Percentiles rank a stretch among this genome's conserved stretches.
Conservation (phyloP, 208 protist species). For the Trichomonas vaginalis region DNA sequence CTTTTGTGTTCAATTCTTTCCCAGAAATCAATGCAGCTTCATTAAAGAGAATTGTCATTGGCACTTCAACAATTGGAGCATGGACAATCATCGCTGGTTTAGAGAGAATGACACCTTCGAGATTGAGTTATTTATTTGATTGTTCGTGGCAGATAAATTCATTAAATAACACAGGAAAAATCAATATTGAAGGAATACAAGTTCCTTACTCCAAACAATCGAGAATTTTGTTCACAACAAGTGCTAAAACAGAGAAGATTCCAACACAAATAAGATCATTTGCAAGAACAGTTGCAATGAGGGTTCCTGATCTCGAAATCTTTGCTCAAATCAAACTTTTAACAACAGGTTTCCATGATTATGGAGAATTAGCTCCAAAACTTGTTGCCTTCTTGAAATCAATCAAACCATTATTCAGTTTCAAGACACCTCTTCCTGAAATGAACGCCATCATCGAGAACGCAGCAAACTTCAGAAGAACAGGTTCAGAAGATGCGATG, state of each 20-base stretch:
- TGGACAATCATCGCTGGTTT: not conserved
- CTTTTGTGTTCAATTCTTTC: not conserved
- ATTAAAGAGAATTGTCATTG: not conserved
- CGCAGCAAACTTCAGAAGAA: not conserved
- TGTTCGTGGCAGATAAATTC: not conserved
- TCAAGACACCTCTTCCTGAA: not conserved
- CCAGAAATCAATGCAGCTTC: not conserved
- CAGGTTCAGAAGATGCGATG: not conserved
- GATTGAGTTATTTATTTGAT: not conserved
- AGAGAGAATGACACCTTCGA: not conserved
- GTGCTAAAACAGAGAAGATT: not conserved
- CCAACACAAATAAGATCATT: not conserved
- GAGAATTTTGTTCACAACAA: not conserved
- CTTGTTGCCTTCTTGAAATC: not conserved
- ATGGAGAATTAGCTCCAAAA: not conserved
- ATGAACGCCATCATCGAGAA: not conserved
- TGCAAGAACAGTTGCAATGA: not conserved
- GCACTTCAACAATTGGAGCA: not conserved
- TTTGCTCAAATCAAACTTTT: not conserved
- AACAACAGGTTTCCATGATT: not conserved
- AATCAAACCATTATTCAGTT: not conserved
- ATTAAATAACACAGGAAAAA: not conserved
- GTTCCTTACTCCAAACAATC: not conserved
- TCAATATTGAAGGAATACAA: not conserved
- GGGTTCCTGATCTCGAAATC: not conserved